phyloP scores from a whole-genome alignment of 805 yeast genomes.

The Zygosaccharomyces siamensis region DNA sequence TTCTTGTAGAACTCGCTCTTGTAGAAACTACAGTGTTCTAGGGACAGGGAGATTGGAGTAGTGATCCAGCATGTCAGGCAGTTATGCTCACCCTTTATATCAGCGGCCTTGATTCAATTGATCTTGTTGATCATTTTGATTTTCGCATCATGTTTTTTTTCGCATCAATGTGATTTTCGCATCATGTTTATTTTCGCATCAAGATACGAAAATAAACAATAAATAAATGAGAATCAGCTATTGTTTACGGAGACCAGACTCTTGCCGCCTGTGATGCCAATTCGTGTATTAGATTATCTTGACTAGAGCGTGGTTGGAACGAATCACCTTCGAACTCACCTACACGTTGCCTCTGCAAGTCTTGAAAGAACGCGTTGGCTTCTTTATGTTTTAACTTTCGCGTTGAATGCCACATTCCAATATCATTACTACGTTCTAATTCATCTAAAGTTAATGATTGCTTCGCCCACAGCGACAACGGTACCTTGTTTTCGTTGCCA shows the following conservation, averaged over 20 bases:
- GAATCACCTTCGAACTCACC: conserved; percentile 1
- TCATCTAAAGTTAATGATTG: conserved; percentile 9
- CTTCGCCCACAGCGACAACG: conserved; percentile 16
- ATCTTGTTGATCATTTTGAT: conserved; percentile 4
- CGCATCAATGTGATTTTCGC: conserved; percentile 1
- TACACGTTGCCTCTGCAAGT: conserved; percentile 14
- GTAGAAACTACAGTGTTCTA: not conserved
- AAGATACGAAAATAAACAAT: conserved; percentile 4
- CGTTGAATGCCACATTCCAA: conserved; percentile 22
- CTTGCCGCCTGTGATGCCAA: not conserved
- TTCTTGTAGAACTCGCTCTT: not conserved
- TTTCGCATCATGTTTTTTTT: conserved; percentile 7
- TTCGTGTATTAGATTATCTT: not conserved
- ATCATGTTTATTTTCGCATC: conserved; percentile 1
- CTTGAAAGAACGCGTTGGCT: conserved; percentile 18
- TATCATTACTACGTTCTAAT: conserved; percentile 25
- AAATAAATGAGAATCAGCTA: not conserved
- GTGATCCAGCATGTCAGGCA: not conserved
- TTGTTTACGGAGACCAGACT: not conserved
- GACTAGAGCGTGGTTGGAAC: conserved; percentile 4
- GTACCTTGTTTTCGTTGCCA: conserved; percentile 25
- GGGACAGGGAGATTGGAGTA: not conserved
- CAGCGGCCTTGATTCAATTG: not conserved
- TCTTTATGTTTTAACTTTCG: conserved; percentile 7
- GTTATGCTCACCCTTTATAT: not conserved